These are phyloP conservation scores for Lodderomyces metapsilosis DNA, from an alignment of 1,139 yeast genomes.

Conservation along the genomic window DNA sequence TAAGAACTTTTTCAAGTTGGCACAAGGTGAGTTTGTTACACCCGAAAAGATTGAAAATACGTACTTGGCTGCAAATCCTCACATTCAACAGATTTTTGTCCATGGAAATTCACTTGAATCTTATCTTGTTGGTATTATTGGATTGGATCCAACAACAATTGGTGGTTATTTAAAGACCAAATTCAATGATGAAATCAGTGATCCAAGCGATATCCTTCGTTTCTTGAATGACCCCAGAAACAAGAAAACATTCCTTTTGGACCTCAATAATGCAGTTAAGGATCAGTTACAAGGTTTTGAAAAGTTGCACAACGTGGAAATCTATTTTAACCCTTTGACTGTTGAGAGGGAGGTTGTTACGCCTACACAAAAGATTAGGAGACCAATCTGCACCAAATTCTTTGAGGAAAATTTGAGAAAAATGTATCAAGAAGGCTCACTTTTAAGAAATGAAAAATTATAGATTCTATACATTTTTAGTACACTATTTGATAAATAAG, in stretches of 20 bases:
- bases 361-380: constrained; percentile 73
- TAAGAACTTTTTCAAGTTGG: constrained; percentile 45
- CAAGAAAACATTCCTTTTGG: constrained; percentile 26
- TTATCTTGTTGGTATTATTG: constrained; percentile 62
- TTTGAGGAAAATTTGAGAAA: constrained; percentile 47
- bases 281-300: constrained; percentile 51
- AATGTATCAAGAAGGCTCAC: constrained; percentile 61
- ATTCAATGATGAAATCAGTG: constrained; percentile 17
- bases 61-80: constrained; percentile 34
- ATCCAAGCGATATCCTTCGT: constrained; percentile 25
- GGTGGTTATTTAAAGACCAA: constrained; percentile 18
- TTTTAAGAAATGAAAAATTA: constrained; percentile 15
- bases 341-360: constrained; percentile 64
- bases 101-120: constrained; percentile 64
- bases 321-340: constrained; percentile 66
- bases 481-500: neutral
- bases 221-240: constrained; percentile 29
- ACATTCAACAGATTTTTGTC: constrained; percentile 33
- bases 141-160: constrained; percentile 38
- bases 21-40: constrained; percentile 44
- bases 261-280: constrained; percentile 25
- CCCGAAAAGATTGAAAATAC: constrained; percentile 44
- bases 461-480: neutral
- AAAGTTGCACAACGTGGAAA: constrained; percentile 57
- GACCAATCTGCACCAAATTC: constrained; percentile 55